A percentile compares a stretch with the other conserved stretches of the same genome.
Evolutionary conservation across 176 grass and related monocot species (phyloP).

Genomic region (Musa troglodytarum): DNA sequence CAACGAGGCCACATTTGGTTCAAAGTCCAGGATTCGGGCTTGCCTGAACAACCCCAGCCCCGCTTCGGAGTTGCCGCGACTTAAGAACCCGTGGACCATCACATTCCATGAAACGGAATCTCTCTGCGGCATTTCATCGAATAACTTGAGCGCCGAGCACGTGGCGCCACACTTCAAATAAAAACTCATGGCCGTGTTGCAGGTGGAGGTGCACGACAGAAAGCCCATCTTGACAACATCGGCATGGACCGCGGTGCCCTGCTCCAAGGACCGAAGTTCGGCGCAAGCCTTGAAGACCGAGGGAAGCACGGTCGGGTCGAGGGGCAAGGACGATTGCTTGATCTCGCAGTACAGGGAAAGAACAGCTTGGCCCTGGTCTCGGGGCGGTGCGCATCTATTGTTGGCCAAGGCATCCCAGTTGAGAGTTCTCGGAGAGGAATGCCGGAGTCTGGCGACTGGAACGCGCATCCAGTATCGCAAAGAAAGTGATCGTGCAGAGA

Average conservation of each 20-base stretch:
- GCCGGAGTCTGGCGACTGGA: background rate
- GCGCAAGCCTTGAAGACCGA: slow-evolving; percentile 23
- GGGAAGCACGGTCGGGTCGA: slow-evolving; percentile 16
- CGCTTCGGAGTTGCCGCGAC: background rate
- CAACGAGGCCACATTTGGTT: slow-evolving; percentile 23
- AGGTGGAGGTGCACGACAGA: slow-evolving; percentile 11
- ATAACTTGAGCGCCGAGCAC: slow-evolving; percentile 11
- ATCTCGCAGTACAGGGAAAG: slow-evolving; percentile 9
- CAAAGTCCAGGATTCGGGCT: slow-evolving; percentile 14
- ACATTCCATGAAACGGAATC: slow-evolving; percentile 35
- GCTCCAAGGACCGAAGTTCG: background rate
- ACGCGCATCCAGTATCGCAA: background rate
- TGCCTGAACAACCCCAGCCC: slow-evolving; percentile 1
- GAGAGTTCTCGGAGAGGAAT: background rate
- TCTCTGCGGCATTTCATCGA: slow-evolving; percentile 12
- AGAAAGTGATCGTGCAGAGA: background rate
- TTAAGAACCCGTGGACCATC: slow-evolving; percentile 26
- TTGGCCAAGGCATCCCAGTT: background rate
- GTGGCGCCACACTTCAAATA: slow-evolving; percentile 20
- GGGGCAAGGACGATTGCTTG: background rate
- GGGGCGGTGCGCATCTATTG: background rate
- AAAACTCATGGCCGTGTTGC: slow-evolving; percentile 33
- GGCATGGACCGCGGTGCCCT: slow-evolving; percentile 22
- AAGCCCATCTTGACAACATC: slow-evolving; percentile 27
- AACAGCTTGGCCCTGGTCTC: slow-evolving; percentile 1